Percentiles rank a stretch among this genome's conserved stretches.
phyloP scores from a whole-genome alignment of 2,329 filamentous ascomycete genomes.

The Beauveria varroae region DNA sequence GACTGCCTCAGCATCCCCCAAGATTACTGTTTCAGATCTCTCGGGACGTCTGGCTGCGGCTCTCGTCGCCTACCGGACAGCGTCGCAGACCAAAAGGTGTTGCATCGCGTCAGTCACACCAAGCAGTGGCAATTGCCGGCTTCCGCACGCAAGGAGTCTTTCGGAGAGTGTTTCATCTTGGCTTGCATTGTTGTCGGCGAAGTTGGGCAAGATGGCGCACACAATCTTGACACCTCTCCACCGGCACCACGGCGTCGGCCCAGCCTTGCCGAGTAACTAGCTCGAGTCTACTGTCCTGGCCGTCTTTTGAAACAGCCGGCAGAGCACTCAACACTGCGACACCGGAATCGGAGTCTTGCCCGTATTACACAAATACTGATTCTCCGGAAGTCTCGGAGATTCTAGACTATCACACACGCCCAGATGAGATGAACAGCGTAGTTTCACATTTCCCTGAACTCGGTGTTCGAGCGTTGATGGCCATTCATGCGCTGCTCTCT shows the following conservation, averaged over 20 bases:
- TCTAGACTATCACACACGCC: neutral
- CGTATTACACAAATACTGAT: constrained; percentile 3
- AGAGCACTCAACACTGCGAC: neutral
- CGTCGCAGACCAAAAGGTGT: neutral
- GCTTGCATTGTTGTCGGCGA: neutral
- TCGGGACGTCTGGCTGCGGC: neutral
- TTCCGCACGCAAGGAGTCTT: neutral
- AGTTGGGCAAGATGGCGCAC: neutral
- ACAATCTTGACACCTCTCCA: neutral
- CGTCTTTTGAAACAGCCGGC: constrained; percentile 1
- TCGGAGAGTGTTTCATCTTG: neutral
- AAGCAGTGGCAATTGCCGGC: neutral
- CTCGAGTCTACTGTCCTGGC: neutral
- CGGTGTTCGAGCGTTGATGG: neutral
- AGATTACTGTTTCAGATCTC: neutral
- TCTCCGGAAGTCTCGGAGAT: neutral
- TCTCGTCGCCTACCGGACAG: neutral
- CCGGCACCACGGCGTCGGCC: neutral
- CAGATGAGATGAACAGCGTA: neutral
- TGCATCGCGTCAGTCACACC: neutral
- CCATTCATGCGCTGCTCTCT: neutral
- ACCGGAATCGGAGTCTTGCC: neutral
- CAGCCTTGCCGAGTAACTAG: neutral
- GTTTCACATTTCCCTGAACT: constrained; percentile 5
- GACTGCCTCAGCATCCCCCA: too few relatives aligned